Conservation (phyloP, 805 yeast genomes). For the Wickerhamiella kurtzmanii region DNA sequence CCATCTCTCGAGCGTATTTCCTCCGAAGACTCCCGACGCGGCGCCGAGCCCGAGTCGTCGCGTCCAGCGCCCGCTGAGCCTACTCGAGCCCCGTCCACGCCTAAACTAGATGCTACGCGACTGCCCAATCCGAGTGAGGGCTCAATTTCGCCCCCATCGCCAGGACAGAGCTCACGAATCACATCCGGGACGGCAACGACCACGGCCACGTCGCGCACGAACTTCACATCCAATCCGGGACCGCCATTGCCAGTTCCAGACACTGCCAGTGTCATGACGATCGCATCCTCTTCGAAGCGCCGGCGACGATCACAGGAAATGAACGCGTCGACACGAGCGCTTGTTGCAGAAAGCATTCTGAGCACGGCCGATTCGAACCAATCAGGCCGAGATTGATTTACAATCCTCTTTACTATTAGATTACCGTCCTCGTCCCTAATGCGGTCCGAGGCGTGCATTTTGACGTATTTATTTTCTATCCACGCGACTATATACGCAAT, state of each 20-base stretch:
- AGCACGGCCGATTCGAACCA: neutral
- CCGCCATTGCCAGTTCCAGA: slow-evolving; percentile 13
- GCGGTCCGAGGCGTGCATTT: too few relatives aligned
- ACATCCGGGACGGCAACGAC: neutral
- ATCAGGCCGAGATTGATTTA: too few relatives aligned
- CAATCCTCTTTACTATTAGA: too few relatives aligned
- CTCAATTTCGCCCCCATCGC: neutral
- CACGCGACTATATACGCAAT: too few relatives aligned
- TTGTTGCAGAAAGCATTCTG: slow-evolving; percentile 22
- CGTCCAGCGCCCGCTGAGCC: too few relatives aligned
- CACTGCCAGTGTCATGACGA: slow-evolving; percentile 27
- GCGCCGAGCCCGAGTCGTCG: too few relatives aligned
- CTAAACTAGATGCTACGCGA: neutral
- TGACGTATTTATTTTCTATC: too few relatives aligned
- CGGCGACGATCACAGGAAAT: slow-evolving; percentile 26
- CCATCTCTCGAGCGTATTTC: neutral
- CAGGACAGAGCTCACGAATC: neutral
- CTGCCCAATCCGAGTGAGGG: neutral
- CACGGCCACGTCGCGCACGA: neutral
- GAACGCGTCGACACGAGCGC: slow-evolving; percentile 26
- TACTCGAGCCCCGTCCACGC: neutral
- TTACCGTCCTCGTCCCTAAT: too few relatives aligned
- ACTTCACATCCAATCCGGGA: neutral
- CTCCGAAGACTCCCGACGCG: neutral
- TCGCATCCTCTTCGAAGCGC: slow-evolving; percentile 27